phyloP scores from a whole-genome alignment of 352 stramenopile species.

The Phytophthora syringae region DNA sequence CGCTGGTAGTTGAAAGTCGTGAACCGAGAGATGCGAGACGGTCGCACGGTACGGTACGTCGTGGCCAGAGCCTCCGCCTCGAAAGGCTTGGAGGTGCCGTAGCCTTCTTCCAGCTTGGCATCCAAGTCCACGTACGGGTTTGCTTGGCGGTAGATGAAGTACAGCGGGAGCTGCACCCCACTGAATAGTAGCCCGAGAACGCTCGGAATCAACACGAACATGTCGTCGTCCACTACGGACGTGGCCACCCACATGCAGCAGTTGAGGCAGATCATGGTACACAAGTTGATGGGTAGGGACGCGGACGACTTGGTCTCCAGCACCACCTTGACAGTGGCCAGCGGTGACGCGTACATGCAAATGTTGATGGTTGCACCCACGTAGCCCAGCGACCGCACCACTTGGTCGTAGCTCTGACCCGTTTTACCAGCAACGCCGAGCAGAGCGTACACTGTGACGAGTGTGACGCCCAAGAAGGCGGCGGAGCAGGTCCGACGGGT shows the following conservation, averaged over 20 bases:
- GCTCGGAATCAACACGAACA: conserved; percentile 56
- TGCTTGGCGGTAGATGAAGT: conserved; percentile 49
- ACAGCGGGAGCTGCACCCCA: conserved; percentile 55
- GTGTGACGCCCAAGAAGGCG: conserved; percentile 17
- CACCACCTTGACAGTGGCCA: conserved; percentile 59
- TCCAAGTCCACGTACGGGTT: conserved; percentile 28
- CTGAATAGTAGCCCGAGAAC: conserved; percentile 49
- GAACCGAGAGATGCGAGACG: conserved; percentile 33
- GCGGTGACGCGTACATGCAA: conserved; percentile 62
- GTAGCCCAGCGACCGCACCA: conserved; percentile 39
- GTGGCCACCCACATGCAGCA: conserved; percentile 65
- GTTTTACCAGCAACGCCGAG: conserved; percentile 46
- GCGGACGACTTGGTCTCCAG: conserved; percentile 54
- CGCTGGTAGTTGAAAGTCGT: conserved; percentile 30
- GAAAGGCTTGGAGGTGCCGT: conserved; percentile 17
- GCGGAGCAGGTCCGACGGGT: conserved; percentile 14
- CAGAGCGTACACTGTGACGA: conserved; percentile 44
- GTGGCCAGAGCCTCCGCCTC: conserved; percentile 16
- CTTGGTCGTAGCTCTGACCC: conserved; percentile 22
- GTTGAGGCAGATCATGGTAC: conserved; percentile 53
- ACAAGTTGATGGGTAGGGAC: conserved; percentile 64
- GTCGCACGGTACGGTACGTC: conserved; percentile 31
- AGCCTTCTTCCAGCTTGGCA: conserved; percentile 29
- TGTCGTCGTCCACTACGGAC: conserved; percentile 48
- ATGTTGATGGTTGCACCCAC: conserved; percentile 52